A percentile compares a stretch with the other conserved stretches of the same genome.
These are phyloP conservation scores for Coelastrella sp. DNA, from an alignment of 139 green algal genomes.

Conservation along the genomic window DNA sequence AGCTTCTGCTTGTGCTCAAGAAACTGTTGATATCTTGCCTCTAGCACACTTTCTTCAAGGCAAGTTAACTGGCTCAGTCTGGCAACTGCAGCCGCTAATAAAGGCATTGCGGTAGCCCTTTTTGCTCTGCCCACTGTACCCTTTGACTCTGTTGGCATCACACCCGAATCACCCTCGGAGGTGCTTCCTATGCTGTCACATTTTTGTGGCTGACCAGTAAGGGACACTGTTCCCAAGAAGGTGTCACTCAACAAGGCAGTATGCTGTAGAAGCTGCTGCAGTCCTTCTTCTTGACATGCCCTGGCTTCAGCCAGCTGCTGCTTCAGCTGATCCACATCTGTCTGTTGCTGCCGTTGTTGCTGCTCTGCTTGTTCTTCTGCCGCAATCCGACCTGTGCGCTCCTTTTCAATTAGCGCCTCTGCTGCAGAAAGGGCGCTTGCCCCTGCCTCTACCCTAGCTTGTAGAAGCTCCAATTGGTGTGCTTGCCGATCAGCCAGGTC, in stretches of 20 bases:
- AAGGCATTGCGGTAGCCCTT: neutral
- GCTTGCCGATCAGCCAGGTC: neutral
- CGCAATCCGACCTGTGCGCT: neutral
- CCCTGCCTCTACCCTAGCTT: neutral
- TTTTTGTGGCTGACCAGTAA: neutral
- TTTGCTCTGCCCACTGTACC: no score
- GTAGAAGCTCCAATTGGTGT: neutral
- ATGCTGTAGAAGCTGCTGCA: constrained; percentile 21
- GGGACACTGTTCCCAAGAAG: no score
- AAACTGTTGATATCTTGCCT: neutral
- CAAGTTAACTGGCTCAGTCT: neutral
- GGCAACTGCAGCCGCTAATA: neutral
- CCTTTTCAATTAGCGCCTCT: neutral
- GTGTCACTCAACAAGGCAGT: no score
- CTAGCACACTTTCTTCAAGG: neutral
- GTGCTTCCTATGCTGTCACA: neutral
- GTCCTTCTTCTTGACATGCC: neutral
- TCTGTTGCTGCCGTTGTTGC: constrained; percentile 36
- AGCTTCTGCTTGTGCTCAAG: constrained; percentile 7
- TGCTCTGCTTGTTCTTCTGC: constrained; percentile 1
- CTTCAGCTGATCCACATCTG: neutral
- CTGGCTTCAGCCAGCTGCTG: neutral
- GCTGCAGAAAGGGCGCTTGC: neutral
- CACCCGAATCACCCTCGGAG: no score
- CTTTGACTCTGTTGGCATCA: no score